Conservation (phyloP, 768 basidiomycete species). For the Phlegmacium glaucopus region DNA sequence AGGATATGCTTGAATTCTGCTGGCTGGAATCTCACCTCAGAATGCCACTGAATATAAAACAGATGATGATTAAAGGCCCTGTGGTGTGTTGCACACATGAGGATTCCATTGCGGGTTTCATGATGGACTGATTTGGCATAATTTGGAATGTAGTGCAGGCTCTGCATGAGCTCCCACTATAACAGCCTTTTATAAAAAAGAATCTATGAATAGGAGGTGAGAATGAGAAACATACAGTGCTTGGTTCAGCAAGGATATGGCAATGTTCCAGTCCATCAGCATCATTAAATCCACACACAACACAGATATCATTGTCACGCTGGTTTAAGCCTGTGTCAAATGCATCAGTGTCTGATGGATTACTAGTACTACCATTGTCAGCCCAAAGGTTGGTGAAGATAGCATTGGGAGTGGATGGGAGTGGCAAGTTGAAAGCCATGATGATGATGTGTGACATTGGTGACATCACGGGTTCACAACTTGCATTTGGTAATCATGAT, state of each 20-base stretch:
- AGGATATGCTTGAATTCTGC: neutral
- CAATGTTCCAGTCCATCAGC: neutral
- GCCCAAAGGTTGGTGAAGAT: neutral
- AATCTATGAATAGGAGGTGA: too few species aligned
- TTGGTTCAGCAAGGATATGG: neutral
- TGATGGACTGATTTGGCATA: neutral
- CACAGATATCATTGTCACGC: slow-evolving; percentile 1
- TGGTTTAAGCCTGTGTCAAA: slow-evolving; percentile 1
- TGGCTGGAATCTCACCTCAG: neutral
- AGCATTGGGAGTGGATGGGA: neutral
- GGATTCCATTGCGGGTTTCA: slow-evolving; percentile 4
- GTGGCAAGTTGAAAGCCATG: neutral
- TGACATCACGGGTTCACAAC: too few species aligned
- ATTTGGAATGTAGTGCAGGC: slow-evolving; percentile 1
- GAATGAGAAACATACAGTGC: slow-evolving; percentile 3
- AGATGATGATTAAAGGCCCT: neutral
- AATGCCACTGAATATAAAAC: slow-evolving; percentile 5
- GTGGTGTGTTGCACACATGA: neutral
- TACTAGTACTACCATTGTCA: neutral
- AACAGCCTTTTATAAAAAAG: slow-evolving; percentile 1
- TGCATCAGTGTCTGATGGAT: neutral
- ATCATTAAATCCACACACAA: neutral
- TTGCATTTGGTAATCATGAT: too few species aligned
- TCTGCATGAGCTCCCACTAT: slow-evolving; percentile 4
- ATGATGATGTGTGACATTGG: too few species aligned